phyloP scores from a whole-genome alignment of 257 asterid genomes.

The Capsicum rhomboideum region DNA sequence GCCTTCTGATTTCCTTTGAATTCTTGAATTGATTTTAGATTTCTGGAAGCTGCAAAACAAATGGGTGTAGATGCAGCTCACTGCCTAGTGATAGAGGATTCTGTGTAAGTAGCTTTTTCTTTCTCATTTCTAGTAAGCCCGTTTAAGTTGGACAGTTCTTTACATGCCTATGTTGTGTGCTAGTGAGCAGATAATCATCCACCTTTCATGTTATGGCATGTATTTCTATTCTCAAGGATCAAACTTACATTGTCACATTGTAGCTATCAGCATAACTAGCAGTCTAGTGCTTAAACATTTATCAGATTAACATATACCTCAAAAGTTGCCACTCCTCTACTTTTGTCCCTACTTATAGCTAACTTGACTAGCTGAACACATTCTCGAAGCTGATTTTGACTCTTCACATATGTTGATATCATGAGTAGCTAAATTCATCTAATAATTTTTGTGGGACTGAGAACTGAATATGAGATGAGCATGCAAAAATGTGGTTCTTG shows the following conservation, averaged over 20 bases:
- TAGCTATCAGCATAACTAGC: not conserved
- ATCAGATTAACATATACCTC: not conserved
- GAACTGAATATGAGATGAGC: not conserved
- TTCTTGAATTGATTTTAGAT: constrained; percentile 34
- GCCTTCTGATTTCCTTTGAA: constrained; percentile 6
- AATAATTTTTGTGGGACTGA: not conserved
- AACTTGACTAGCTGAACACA: not conserved
- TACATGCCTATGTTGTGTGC: not conserved
- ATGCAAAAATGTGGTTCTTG: not conserved
- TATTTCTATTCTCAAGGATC: not conserved
- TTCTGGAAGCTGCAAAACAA: constrained; percentile 81
- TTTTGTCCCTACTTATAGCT: not conserved
- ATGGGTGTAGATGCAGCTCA: constrained; percentile 55
- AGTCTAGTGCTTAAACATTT: not conserved
- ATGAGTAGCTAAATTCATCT: not conserved
- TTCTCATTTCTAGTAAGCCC: not conserved
- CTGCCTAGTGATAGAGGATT: constrained; percentile 90
- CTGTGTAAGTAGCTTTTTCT: constrained; percentile 43
- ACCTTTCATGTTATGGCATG: not conserved
- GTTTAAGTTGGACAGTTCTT: not conserved
- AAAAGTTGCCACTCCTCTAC: not conserved
- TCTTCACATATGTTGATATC: not conserved
- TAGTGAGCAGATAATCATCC: not conserved
- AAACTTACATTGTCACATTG: not conserved
- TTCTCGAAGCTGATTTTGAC: not conserved